Base-by-base conservation (phyloP, 2,329 filamentous ascomycete species). In the Sphaerulina populicola region DNA sequence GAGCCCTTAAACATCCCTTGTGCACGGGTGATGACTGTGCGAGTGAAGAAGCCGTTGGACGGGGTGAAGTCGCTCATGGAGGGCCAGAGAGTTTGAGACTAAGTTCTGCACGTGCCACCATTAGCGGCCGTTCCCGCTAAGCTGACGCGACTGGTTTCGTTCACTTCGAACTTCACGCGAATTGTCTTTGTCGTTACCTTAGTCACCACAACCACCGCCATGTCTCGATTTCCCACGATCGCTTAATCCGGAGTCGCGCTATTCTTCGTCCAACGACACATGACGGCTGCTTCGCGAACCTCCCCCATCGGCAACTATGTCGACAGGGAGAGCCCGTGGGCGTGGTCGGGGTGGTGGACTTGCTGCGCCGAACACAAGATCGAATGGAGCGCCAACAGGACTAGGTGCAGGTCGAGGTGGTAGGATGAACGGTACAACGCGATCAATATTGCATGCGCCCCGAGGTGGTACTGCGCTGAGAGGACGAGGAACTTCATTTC, bases 271-370 rank as follows among this genome's bases (percentile, higher is more conserved):
- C 38, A 29, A 53, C 27, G 47, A 49, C 53, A 58, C 53, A 60
- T 60, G 57, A 58, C 47, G 53, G 47, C 37, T 44, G 36, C 36
- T 35, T 29, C 31, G 42, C 38, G 14, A 15, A 15, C 37, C 38
- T 55, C 48, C 46, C 55, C 31, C 42, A 47, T 37, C 48, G 56
- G 49, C 57, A 54, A 51, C 53, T 52, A 60, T 58, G 56, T 58
- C 56, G 57, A 52, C 52, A 40, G 53, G 51, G 52, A 53, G 44
- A 29, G 27, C 46, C 31, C 49, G 52, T 43, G 57, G 53, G 51
- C 54, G 57, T 46, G 56, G 51, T 55, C 53, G 56, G 47, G 56
- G 57, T 33, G 43, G 38, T 44, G 44, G 41, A 29, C 45, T 54
- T 27, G 44, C 51, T 33, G 47, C 49, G 27, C 47, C 49, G 11